Conservation (phyloP, 805 yeast genomes). For the Cyberlindnera samutprakarnensis region DNA sequence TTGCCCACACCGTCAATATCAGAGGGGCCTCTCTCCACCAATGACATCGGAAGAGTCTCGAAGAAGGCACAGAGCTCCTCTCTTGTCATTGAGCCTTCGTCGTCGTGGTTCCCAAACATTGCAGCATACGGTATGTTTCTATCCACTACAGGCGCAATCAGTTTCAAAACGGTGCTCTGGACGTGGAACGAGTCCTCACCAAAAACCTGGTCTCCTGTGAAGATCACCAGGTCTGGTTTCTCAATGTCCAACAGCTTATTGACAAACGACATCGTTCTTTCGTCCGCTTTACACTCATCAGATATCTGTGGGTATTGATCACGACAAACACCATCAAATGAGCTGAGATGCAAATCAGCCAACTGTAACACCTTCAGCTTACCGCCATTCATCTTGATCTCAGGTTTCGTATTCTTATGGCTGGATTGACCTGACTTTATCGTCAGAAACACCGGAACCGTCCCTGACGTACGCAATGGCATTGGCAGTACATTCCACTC, state of each 20-base stretch:
- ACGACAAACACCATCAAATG: constrained; percentile 72
- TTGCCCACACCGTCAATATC: constrained; percentile 81
- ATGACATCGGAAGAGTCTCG: constrained; percentile 56
- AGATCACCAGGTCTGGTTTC: constrained; percentile 74
- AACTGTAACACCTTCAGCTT: constrained; percentile 77
- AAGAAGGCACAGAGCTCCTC: constrained; percentile 52
- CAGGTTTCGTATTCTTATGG: too few relatives aligned
- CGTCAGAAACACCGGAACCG: constrained; percentile 19
- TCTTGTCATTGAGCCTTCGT: constrained; percentile 66
- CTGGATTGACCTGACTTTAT: constrained; percentile 6
- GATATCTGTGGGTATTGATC: constrained; percentile 57
- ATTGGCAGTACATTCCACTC: constrained; percentile 42
- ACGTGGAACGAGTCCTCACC: constrained; percentile 79
- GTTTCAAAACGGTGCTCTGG: constrained; percentile 74
- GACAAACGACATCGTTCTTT: constrained; percentile 49
- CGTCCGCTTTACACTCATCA: constrained; percentile 67
- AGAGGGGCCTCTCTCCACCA: constrained; percentile 55
- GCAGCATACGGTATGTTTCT: constrained; percentile 77
- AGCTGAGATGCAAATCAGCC: constrained; percentile 88
- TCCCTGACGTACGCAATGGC: constrained; percentile 5
- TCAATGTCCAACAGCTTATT: constrained; percentile 62
- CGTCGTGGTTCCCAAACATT: constrained; percentile 91
- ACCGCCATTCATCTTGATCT: constrained; percentile 37
- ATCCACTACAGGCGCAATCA: constrained; percentile 57
- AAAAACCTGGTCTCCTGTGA: constrained; percentile 89